A percentile compares a stretch with the other conserved stretches of the same genome.
These are phyloP conservation scores for Saccharomyces hybrid DNA, from an alignment of 1,139 yeast species.

Conservation along the genomic window DNA sequence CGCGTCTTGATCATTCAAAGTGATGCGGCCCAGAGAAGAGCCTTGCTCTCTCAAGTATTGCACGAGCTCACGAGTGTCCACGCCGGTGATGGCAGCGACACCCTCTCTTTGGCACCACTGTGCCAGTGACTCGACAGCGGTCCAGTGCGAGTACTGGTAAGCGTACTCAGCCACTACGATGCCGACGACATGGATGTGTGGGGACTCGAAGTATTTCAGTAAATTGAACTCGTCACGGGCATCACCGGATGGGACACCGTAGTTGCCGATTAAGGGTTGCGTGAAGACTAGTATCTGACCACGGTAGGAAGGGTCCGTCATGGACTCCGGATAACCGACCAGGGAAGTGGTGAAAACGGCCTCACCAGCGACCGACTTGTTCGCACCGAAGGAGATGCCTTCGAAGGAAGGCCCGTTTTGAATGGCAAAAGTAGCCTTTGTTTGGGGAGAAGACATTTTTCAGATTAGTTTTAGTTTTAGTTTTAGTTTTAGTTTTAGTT, in stretches of 20 bases:
- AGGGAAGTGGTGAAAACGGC: slow-evolving; percentile 96
- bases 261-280: slow-evolving; percentile 94
- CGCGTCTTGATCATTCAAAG: slow-evolving; percentile 66
- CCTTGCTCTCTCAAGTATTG: slow-evolving; percentile 92
- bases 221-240: slow-evolving; percentile 76
- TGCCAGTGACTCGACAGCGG: slow-evolving; percentile 91
- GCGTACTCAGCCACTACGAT: slow-evolving; percentile 96
- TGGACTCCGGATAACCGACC: slow-evolving; percentile 96
- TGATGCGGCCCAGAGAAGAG: slow-evolving; percentile 82
- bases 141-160: slow-evolving; percentile 94
- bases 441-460: slow-evolving; percentile 2
- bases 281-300: slow-evolving; percentile 96
- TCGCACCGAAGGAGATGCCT: slow-evolving; percentile 93
- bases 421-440: slow-evolving; percentile 80
- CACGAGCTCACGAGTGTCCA: slow-evolving; percentile 92
- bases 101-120: slow-evolving; percentile 97
- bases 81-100: slow-evolving; percentile 94
- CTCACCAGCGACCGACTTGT: slow-evolving; percentile 86
- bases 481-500: too few relatives aligned
- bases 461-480: too few relatives aligned
- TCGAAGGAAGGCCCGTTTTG: slow-evolving; percentile 90
- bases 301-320: slow-evolving; percentile 96
- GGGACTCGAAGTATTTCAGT: slow-evolving; percentile 85
- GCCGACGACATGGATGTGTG: slow-evolving; percentile 90
- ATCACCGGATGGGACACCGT: slow-evolving; percentile 88